Conservation (phyloP, 164 flowering plant species). For the Protea cynaroides region DNA sequence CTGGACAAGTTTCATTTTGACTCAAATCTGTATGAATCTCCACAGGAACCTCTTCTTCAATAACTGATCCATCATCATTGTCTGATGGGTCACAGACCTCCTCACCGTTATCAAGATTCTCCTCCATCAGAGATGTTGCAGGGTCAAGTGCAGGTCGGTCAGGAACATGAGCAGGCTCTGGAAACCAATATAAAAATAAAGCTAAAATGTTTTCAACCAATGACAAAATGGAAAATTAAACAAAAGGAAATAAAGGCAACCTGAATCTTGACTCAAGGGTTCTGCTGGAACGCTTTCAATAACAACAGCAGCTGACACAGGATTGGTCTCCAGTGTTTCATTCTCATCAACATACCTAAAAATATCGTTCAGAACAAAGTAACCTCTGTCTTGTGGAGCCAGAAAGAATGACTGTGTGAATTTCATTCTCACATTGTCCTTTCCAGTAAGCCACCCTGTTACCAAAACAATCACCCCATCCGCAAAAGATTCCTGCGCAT, state of each 20-base stretch:
- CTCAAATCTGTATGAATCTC: conserved; percentile 18
- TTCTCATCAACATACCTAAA: conserved; percentile 47
- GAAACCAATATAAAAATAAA: conserved; percentile 9
- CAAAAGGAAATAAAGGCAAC: conserved; percentile 10
- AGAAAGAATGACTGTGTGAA: conserved; percentile 58
- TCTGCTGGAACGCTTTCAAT: conserved; percentile 16
- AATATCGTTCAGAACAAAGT: conserved; percentile 52
- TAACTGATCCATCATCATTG: conserved; percentile 17
- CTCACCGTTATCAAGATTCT: conserved; percentile 23
- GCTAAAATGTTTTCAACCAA: not conserved
- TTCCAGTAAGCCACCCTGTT: conserved; percentile 59
- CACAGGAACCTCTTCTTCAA: conserved; percentile 18
- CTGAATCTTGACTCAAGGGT: conserved; percentile 23
- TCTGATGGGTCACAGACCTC: conserved; percentile 20
- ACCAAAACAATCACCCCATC: conserved; percentile 56
- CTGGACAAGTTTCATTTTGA: conserved; percentile 24
- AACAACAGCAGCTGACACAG: conserved; percentile 12
- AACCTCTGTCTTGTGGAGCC: conserved; percentile 66
- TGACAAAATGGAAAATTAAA: not conserved
- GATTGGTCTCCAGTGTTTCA: conserved; percentile 9
- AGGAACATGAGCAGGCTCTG: conserved; percentile 30
- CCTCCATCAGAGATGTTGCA: conserved; percentile 20
- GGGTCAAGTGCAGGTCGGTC: conserved; percentile 21
- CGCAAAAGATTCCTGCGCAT: conserved; percentile 54
- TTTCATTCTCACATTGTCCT: conserved; percentile 45